These are phyloP conservation scores for Calonectria ilicicola DNA, from an alignment of 2,329 filamentous ascomycete genomes.

Conservation along the genomic window DNA sequence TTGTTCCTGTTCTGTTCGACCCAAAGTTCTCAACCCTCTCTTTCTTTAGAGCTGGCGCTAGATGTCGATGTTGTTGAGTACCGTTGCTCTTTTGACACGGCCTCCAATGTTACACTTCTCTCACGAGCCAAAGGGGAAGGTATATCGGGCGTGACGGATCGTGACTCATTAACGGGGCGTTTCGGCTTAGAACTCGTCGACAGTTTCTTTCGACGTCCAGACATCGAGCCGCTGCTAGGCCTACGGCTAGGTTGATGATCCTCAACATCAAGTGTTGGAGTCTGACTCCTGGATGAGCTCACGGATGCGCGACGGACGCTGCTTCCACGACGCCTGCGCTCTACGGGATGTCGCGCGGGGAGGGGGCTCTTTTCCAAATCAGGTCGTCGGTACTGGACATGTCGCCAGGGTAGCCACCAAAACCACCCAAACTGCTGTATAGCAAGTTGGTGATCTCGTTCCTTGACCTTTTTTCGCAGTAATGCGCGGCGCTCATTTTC, in stretches of 20 bases:
- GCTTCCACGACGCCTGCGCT: slow-evolving; percentile 63
- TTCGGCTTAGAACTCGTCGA: slow-evolving; percentile 56
- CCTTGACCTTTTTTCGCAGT: slow-evolving; percentile 76
- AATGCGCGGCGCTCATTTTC: slow-evolving; percentile 90
- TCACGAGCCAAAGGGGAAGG: slow-evolving; percentile 66
- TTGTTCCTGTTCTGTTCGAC: neutral
- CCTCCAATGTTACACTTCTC: slow-evolving; percentile 48
- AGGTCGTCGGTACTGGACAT: slow-evolving; percentile 48
- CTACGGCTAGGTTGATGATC: slow-evolving; percentile 56
- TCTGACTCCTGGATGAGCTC: slow-evolving; percentile 63
- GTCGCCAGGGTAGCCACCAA: slow-evolving; percentile 85
- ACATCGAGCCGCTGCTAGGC: slow-evolving; percentile 61
- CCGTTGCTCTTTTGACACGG: slow-evolving; percentile 3
- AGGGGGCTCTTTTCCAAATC: slow-evolving; percentile 52
- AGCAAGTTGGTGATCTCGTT: slow-evolving; percentile 75
- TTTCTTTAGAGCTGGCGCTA: slow-evolving; percentile 14
- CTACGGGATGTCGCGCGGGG: slow-evolving; percentile 56
- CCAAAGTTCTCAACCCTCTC: slow-evolving; percentile 1
- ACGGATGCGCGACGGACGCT: slow-evolving; percentile 65
- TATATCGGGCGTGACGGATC: slow-evolving; percentile 67
- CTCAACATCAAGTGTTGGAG: slow-evolving; percentile 61
- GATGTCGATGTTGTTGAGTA: slow-evolving; percentile 19
- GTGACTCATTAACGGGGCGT: slow-evolving; percentile 59
- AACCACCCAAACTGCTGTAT: slow-evolving; percentile 79
- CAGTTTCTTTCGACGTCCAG: slow-evolving; percentile 65